Base-by-base conservation (phyloP, 2,329 filamentous ascomycete genomes). In the Pseudopyricularia cyperi region DNA sequence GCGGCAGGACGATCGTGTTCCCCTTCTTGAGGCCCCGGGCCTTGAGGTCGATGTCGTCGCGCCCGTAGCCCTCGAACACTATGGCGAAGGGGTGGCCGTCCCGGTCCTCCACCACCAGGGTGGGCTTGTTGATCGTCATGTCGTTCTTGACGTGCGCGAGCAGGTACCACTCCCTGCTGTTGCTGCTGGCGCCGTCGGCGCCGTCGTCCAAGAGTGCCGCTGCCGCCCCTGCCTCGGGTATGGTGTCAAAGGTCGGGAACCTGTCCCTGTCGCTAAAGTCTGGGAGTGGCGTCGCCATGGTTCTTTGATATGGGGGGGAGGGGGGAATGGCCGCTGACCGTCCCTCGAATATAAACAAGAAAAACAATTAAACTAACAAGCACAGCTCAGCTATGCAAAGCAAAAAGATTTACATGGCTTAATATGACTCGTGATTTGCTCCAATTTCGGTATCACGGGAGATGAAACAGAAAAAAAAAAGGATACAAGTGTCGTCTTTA, bases 61-160 rank as follows among this genome's bases (percentile, higher is more conserved):
- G 61, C 9, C 57, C 65, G 24, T 61, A 56, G 32, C 70, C 69
- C 53, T 71, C 69, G 52, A 73, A 76, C 1, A 70, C 67, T 7
- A 75, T 63, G 3, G 72, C 72, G 56, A 75, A 74, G 33, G 69
- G 63, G 19, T 60, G 56, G 39, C 63, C 62, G 39, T 58, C 55
- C 34, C 65, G 61, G 63, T 76, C 73, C 33, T 63, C 61, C 17
- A 67, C 66, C 50, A 75, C 68, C 1, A 75, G 65, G 4, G 73
- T 76, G 6, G 73, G 72, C 55, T 74, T 70, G 19, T 66, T 74
- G 56, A 76, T 72, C 39, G 72, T 71, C 61, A 69, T 70, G 61
- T 74, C 65, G 55, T 74, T 65, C 54, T 69, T 69, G 52, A 74
- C 63, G 52, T 73, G 67, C 37, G 68, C 71, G 12, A 75, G 63